A percentile compares a stretch with the other conserved stretches of the same genome.
Conservation (phyloP, 257 asterid genomes). For the Lycium ferocissimum region DNA sequence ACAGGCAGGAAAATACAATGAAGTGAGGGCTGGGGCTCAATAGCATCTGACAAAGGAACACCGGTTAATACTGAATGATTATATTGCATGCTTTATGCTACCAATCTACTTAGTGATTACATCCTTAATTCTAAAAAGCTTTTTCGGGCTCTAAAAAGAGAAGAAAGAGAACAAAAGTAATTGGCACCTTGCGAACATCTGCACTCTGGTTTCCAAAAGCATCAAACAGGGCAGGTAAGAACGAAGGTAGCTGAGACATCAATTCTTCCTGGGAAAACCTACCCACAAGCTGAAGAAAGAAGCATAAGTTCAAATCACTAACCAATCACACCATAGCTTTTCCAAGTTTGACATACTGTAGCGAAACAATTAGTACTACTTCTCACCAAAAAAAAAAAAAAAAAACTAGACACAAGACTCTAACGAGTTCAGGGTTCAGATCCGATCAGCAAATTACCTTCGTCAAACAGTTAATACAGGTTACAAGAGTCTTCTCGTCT, state of each 20-base stretch:
- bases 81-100: conserved; percentile 5
- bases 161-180: neutral
- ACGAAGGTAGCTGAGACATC: conserved; percentile 81
- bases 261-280: conserved; percentile 93
- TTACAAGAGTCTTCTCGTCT: conserved; percentile 96
- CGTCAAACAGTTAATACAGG: conserved; percentile 96
- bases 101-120: neutral
- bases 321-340: conserved; percentile 30
- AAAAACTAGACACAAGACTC: neutral
- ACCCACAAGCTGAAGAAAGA: conserved; percentile 78
- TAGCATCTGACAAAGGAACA: neutral
- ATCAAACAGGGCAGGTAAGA: conserved; percentile 95
- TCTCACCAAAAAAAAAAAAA: neutral
- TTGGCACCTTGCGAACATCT: conserved; percentile 92
- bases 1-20: conserved; percentile 4
- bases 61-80: neutral
- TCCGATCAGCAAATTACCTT: conserved; percentile 60
- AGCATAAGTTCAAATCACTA: conserved; percentile 27
- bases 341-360: conserved; percentile 8
- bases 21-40: neutral
- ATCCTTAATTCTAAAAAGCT: neutral
- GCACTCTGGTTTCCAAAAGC: conserved; percentile 99
- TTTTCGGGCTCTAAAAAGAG: neutral
- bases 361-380: neutral
- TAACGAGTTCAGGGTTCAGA: conserved; percentile 12